phyloP scores from a whole-genome alignment of 1,284 basidiomycete species.

The Leccinum solheimii region DNA sequence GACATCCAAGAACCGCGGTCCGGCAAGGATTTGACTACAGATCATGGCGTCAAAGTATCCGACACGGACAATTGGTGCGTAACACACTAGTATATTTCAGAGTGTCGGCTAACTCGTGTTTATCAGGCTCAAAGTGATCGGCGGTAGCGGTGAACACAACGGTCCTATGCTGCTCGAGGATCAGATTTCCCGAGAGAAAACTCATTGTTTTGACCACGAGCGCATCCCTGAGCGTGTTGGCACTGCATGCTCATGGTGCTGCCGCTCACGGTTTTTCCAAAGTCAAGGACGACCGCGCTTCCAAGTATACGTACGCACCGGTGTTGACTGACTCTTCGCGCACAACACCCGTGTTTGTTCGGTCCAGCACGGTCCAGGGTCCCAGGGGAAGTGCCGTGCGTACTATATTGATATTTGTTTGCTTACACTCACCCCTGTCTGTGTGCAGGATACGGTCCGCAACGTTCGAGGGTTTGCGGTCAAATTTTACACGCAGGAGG shows the following conservation, averaged over 20 bases:
- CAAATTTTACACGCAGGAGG: conserved; percentile 78
- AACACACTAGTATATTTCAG: conserved; percentile 2
- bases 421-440: not conserved
- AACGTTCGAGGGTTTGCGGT: conserved; percentile 84
- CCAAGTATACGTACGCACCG: conserved; percentile 64
- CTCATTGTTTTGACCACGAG: conserved; percentile 80
- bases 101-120: conserved; percentile 5
- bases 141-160: conserved; percentile 39
- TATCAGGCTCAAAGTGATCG: conserved; percentile 52
- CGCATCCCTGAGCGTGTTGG: conserved; percentile 77
- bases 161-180: conserved; percentile 68
- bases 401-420: not conserved
- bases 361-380: conserved; percentile 83
- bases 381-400: conserved; percentile 68
- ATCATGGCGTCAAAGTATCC: conserved; percentile 57
- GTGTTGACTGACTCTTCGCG: conserved; percentile 73
- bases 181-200: conserved; percentile 68
- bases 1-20: conserved; percentile 43
- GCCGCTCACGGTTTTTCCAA: conserved; percentile 83
- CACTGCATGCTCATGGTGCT: conserved; percentile 71
- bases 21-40: conserved; percentile 53
- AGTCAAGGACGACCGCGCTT: conserved; percentile 61
- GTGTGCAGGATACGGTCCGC: conserved; percentile 66
- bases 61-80: conserved; percentile 68
- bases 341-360: conserved; percentile 72